Evolutionary conservation across 148 eudicot genomes (phyloP).

Genomic region (Chenopodium formosanum): DNA sequence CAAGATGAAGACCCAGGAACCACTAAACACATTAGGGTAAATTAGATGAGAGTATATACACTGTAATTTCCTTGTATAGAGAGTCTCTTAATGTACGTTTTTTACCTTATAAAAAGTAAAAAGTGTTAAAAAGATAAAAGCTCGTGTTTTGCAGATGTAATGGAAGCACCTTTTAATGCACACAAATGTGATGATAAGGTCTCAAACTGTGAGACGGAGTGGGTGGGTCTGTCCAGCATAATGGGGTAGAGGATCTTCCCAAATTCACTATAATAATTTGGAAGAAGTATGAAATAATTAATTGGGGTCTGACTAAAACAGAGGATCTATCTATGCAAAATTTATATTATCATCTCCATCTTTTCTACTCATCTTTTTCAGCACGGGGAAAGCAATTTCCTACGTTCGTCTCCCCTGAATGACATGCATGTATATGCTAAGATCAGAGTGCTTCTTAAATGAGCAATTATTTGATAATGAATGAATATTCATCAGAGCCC

Average conservation of each 20-base stretch:
- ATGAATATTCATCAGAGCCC: constrained; percentile 19
- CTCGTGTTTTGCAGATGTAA: neutral
- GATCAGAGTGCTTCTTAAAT: constrained; percentile 16
- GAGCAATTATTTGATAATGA: constrained; percentile 28
- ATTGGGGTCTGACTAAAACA: constrained; percentile 18
- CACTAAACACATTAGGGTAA: neutral
- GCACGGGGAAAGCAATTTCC: neutral
- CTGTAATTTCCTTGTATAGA: no score
- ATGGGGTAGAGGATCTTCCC: constrained; percentile 11
- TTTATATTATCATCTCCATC: neutral
- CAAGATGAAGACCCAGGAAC: neutral
- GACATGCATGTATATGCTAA: constrained; percentile 13
- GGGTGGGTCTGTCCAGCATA: neutral
- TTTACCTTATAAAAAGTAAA: no score
- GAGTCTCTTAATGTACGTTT: no score
- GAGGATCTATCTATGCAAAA: constrained; percentile 19
- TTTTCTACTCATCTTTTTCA: constrained; percentile 10
- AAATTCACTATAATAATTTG: constrained; percentile 9
- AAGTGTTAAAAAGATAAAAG: neutral
- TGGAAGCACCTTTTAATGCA: constrained; percentile 11
- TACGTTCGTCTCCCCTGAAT: constrained; percentile 18
- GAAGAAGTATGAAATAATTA: constrained; percentile 21
- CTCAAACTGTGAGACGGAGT: constrained; percentile 7
- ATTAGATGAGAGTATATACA: neutral
- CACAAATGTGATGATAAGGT: constrained; percentile 4